These are phyloP conservation scores for Fagus crenata DNA, from an alignment of 306 rosid species.

Conservation along the genomic window DNA sequence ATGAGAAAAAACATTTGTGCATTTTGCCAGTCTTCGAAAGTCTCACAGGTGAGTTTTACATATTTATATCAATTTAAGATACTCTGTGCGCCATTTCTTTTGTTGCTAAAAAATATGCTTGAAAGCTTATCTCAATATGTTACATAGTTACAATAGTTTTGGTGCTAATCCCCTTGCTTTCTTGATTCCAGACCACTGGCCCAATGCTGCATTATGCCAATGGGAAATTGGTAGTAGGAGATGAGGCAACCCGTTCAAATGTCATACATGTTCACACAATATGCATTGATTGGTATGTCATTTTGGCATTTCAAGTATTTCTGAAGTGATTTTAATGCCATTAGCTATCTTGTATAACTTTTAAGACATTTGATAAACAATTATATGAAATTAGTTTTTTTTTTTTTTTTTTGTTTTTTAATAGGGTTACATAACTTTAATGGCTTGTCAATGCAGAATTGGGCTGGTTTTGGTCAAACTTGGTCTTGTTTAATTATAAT, in stretches of 20 bases:
- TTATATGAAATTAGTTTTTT: neutral
- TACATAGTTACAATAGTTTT: conserved; percentile 4
- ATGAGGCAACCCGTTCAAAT: conserved; percentile 54
- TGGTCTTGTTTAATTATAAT: neutral
- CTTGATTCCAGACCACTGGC: conserved; percentile 63
- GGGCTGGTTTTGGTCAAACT: neutral
- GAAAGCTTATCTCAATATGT: neutral
- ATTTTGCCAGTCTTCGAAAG: conserved; percentile 76
- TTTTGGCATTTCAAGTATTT: neutral
- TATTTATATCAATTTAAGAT: neutral
- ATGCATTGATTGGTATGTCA: conserved; percentile 80
- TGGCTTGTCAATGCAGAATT: neutral
- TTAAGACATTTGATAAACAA: neutral
- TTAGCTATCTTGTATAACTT: neutral
- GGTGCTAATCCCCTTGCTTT: conserved; percentile 12
- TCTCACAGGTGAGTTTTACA: conserved; percentile 56
- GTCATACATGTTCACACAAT: conserved; percentile 70
- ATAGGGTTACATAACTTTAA: neutral
- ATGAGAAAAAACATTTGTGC: conserved; percentile 46
- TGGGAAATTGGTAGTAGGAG: conserved; percentile 55
- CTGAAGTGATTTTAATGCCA: neutral
- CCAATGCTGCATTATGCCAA: conserved; percentile 69
- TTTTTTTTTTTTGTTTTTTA: neutral
- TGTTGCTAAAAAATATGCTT: neutral
- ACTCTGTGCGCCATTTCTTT: neutral